Conservation (phyloP, 2,329 filamentous ascomycete genomes). For the Nemania diffusa region DNA sequence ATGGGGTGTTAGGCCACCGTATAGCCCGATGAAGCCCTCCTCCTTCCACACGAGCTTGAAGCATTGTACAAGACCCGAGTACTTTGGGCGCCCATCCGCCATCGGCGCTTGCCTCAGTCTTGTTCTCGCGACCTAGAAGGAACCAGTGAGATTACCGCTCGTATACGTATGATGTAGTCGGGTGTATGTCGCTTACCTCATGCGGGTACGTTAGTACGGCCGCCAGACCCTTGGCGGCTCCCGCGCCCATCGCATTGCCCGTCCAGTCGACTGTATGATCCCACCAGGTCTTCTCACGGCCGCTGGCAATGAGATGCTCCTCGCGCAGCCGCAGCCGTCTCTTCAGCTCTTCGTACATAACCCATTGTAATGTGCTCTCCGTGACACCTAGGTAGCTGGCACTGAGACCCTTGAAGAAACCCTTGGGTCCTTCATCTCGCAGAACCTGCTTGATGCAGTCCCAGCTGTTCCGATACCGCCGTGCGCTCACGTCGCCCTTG, state of each 20-base stretch:
- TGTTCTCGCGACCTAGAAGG: conserved; percentile 76
- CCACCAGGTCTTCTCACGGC: conserved; percentile 73
- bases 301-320: conserved; percentile 64
- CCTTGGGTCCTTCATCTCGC: conserved; percentile 80
- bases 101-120: conserved; percentile 85
- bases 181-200: conserved; percentile 66
- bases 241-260: conserved; percentile 81
- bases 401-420: conserved; percentile 89
- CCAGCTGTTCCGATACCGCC: conserved; percentile 86
- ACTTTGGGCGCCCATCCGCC: conserved; percentile 78
- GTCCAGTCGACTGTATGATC: conserved; percentile 81
- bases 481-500: conserved; percentile 61
- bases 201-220: conserved; percentile 90
- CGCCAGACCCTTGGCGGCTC: conserved; percentile 85
- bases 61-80: conserved; percentile 88
- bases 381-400: conserved; percentile 91
- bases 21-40: conserved; percentile 85
- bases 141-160: conserved; percentile 12
- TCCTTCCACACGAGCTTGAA: conserved; percentile 89
- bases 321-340: conserved; percentile 73
- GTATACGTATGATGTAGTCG: neutral
- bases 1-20: conserved; percentile 91
- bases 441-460: conserved; percentile 89
- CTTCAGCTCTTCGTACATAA: conserved; percentile 95
- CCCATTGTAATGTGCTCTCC: conserved; percentile 92